Evolutionary conservation across 1,139 yeast species (phyloP).

Genomic region (Kodamaea arcana): DNA sequence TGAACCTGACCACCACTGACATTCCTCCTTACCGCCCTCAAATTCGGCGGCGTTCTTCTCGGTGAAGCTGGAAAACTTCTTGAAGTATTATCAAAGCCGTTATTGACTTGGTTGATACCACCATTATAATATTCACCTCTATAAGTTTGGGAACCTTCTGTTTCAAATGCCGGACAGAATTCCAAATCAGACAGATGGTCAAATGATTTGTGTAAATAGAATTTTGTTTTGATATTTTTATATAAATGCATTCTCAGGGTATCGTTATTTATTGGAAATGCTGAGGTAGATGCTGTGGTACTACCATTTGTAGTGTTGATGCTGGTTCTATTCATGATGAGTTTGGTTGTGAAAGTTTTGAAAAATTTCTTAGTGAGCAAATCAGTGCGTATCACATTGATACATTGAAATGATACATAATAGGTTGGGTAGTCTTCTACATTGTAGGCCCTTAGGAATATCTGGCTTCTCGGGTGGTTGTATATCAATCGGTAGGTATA

Average conservation of each 20-base stretch:
- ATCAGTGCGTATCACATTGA: no score
- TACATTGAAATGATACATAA: no score
- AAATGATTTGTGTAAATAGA: slow-evolving; percentile 64
- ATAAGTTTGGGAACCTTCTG: slow-evolving; percentile 13
- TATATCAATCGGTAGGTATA: no score
- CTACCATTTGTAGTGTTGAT: neutral
- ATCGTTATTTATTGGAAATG: slow-evolving; percentile 5
- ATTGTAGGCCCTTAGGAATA: no score
- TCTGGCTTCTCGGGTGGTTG: no score
- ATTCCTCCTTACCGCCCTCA: slow-evolving; percentile 11
- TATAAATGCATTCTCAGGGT: slow-evolving; percentile 19
- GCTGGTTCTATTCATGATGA: neutral
- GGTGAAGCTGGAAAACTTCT: slow-evolving; percentile 14
- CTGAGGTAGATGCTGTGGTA: neutral
- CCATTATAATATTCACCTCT: slow-evolving; percentile 9
- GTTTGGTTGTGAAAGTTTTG: no score
- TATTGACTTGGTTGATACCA: neutral
- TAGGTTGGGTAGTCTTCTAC: no score
- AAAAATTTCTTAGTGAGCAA: no score
- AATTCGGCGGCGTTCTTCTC: slow-evolving; percentile 14
- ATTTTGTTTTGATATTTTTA: slow-evolving; percentile 38
- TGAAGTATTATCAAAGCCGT: slow-evolving; percentile 10
- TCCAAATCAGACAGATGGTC: slow-evolving; percentile 69
- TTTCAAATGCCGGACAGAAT: slow-evolving; percentile 53
- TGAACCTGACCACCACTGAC: slow-evolving; percentile 6